phyloP scores from a whole-genome alignment of 345 rosid genomes.

The Passiflora organensis region DNA sequence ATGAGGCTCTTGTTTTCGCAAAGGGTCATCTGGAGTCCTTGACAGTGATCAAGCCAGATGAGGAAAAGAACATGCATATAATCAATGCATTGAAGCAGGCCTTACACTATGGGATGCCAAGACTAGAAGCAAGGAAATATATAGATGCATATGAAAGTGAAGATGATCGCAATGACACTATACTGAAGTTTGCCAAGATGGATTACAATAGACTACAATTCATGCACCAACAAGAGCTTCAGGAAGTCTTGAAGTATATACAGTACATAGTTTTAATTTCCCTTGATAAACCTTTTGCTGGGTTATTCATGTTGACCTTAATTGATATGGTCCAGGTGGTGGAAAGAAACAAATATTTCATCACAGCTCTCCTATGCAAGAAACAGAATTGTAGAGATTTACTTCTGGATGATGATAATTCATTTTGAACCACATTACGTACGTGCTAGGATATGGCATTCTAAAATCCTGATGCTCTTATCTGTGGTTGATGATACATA shows the following conservation, averaged over 20 bases:
- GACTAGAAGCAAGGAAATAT: slow-evolving; percentile 21
- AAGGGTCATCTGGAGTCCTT: slow-evolving; percentile 15
- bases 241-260: slow-evolving; percentile 11
- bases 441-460: slow-evolving; percentile 14
- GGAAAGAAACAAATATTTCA: slow-evolving; percentile 26
- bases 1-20: slow-evolving; percentile 33
- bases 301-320: background rate
- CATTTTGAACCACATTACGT: slow-evolving; percentile 28
- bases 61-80: slow-evolving; percentile 9
- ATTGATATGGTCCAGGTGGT: slow-evolving; percentile 24
- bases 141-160: slow-evolving; percentile 19
- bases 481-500: slow-evolving; percentile 37
- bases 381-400: slow-evolving; percentile 38
- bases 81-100: background rate
- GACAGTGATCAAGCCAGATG: background rate
- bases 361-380: slow-evolving; percentile 26
- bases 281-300: too few species aligned
- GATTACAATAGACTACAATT: slow-evolving; percentile 31
- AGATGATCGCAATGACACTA: slow-evolving; percentile 4
- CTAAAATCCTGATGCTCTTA: slow-evolving; percentile 21
- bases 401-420: slow-evolving; percentile 30
- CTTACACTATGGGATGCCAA: slow-evolving; percentile 18
- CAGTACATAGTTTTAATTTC: background rate
- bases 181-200: slow-evolving; percentile 19
- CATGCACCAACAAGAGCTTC: slow-evolving; percentile 27